phyloP scores from a whole-genome alignment of 2,329 filamentous ascomycete genomes.

The Cladobotryum mycophilum region DNA sequence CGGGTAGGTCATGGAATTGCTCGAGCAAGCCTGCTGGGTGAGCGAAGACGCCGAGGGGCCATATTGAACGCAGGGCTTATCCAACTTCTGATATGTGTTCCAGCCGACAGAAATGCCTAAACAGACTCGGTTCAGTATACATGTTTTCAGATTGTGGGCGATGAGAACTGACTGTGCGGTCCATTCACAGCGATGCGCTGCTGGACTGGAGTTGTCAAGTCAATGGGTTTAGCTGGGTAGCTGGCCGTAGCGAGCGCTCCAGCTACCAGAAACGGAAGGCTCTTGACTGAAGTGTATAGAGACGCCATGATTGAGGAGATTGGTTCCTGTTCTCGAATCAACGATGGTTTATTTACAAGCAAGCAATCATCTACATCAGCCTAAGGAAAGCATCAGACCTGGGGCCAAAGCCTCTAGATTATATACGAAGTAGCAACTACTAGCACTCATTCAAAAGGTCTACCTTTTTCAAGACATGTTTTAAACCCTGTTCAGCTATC shows the following conservation, averaged over 20 bases:
- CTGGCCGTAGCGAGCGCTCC: conserved; percentile 16
- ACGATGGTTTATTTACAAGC: too few relatives aligned
- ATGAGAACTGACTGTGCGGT: conserved; percentile 34
- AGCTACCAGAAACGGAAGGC: conserved; percentile 4
- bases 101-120: conserved; percentile 47
- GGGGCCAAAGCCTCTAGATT: too few relatives aligned
- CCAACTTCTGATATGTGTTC: conserved; percentile 48
- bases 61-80: conserved; percentile 44
- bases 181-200: conserved; percentile 47
- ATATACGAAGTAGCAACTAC: too few relatives aligned
- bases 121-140: background rate
- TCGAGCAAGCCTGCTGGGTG: conserved; percentile 36
- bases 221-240: conserved; percentile 40
- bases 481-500: too few relatives aligned
- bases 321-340: too few relatives aligned
- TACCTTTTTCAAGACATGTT: too few relatives aligned
- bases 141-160: background rate
- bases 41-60: conserved; percentile 38
- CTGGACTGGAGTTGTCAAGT: conserved; percentile 48
- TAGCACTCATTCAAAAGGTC: too few relatives aligned
- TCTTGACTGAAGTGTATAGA: background rate
- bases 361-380: too few relatives aligned
- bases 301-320: conserved; percentile 1
- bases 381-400: too few relatives aligned
- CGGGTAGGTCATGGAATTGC: conserved; percentile 41